phyloP scores from a whole-genome alignment of 345 rosid species.

The Euphorbia peplus region DNA sequence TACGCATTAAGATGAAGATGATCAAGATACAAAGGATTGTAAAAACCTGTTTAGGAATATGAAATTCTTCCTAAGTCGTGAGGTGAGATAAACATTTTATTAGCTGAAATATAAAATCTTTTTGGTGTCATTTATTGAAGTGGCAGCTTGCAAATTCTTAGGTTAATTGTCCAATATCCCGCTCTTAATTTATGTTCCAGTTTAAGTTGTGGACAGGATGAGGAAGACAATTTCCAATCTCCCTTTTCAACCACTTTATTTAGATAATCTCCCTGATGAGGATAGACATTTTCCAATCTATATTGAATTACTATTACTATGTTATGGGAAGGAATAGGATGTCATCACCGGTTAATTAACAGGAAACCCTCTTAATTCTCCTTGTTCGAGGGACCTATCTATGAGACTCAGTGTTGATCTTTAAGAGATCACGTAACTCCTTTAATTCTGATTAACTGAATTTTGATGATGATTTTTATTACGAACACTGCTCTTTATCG shows the following conservation, averaged over 20 bases:
- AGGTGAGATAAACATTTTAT: conserved; percentile 48
- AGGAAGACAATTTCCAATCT: not conserved
- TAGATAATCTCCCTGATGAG: not conserved
- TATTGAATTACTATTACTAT: not conserved
- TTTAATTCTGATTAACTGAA: no score
- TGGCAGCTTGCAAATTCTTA: not conserved
- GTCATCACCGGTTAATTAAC: no score
- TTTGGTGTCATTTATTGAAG: not conserved
- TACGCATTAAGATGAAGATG: conserved; percentile 68
- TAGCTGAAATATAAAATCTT: not conserved
- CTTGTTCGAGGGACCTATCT: no score
- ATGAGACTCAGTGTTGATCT: no score
- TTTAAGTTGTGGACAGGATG: not conserved
- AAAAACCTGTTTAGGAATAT: conserved; percentile 64
- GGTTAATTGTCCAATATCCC: not conserved
- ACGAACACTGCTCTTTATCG: no score
- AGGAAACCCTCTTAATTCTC: no score
- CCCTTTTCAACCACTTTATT: not conserved
- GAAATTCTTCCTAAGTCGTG: conserved; percentile 89
- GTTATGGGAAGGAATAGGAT: no score
- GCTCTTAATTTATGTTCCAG: not conserved
- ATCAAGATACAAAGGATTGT: conserved; percentile 79
- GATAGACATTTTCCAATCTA: no score
- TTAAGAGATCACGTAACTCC: no score
- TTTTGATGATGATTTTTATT: no score